Evolutionary conservation across 495 filamentous ascomycete species (phyloP).

Genomic region (Penicillium paradoxum): DNA sequence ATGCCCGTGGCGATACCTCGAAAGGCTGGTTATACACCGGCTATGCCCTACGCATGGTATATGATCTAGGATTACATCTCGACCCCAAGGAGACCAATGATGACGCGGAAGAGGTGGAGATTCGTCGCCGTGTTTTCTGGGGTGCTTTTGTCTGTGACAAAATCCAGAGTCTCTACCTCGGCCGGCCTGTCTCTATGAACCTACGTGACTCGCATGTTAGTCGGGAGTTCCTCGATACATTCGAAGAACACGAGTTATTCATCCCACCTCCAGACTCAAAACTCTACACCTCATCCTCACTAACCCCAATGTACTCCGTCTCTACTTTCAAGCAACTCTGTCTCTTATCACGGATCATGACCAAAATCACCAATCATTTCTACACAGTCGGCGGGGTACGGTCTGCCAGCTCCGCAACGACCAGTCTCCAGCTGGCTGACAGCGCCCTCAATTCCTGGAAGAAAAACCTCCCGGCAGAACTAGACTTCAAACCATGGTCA

Average conservation of each 20-base stretch:
- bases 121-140: conserved; percentile 37
- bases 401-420: background rate
- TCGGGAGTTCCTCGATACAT: conserved; percentile 20
- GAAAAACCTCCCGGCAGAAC: conserved; percentile 13
- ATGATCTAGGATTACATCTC: conserved; percentile 34
- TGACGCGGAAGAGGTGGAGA: conserved; percentile 30
- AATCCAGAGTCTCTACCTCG: conserved; percentile 33
- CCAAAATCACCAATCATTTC: conserved; percentile 22
- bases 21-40: conserved; percentile 36
- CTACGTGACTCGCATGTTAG: conserved; percentile 21
- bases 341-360: conserved; percentile 21
- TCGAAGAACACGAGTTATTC: conserved; percentile 32
- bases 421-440: conserved; percentile 13
- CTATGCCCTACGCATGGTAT: conserved; percentile 29
- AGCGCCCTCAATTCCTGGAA: conserved; percentile 18
- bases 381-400: conserved; percentile 23
- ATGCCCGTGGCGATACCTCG: conserved; percentile 18
- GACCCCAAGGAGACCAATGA: conserved; percentile 17
- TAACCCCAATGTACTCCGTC: conserved; percentile 16
- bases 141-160: conserved; percentile 36
- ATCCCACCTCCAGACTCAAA: conserved; percentile 18
- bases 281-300: conserved; percentile 12
- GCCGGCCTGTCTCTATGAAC: conserved; percentile 20
- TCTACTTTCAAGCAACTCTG: conserved; percentile 21
- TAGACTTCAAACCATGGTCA: conserved; percentile 14